Conservation (phyloP, 495 filamentous ascomycete species). For the Hypoxylon trugodes region DNA sequence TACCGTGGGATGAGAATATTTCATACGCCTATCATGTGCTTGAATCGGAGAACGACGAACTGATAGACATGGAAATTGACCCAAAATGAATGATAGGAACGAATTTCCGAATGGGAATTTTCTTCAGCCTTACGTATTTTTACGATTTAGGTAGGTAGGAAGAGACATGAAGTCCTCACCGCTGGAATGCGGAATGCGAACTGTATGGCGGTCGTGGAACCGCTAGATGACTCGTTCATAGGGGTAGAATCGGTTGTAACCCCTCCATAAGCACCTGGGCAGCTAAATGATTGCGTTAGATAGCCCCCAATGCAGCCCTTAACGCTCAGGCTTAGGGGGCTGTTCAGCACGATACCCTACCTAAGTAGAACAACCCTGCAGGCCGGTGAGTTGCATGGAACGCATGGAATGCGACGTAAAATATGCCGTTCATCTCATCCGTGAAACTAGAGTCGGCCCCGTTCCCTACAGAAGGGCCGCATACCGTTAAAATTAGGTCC, state of each 20-base stretch:
- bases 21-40: no score
- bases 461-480: conserved; percentile 19
- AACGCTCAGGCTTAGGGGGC: neutral
- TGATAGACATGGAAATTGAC: no score
- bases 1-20: no score
- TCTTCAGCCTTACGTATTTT: neutral
- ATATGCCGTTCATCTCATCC: conserved; percentile 17
- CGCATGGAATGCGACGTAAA: conserved; percentile 32
- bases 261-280: conserved; percentile 3
- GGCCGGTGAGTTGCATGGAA: conserved; percentile 13
- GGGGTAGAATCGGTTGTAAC: conserved; percentile 1
- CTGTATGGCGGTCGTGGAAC: conserved; percentile 2
- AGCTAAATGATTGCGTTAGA: conserved; percentile 1
- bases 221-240: conserved; percentile 2
- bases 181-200: neutral
- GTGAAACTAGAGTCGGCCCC: conserved; percentile 28
- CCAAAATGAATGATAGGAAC: neutral
- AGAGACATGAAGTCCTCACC: neutral
- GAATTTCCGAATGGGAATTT: neutral
- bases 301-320: conserved; percentile 7
- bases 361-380: neutral
- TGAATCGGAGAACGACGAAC: no score
- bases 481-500: conserved; percentile 24
- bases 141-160: no score
- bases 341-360: conserved; percentile 2